Conservation (phyloP, 495 filamentous ascomycete species). For the Amniculicola lignicola region DNA sequence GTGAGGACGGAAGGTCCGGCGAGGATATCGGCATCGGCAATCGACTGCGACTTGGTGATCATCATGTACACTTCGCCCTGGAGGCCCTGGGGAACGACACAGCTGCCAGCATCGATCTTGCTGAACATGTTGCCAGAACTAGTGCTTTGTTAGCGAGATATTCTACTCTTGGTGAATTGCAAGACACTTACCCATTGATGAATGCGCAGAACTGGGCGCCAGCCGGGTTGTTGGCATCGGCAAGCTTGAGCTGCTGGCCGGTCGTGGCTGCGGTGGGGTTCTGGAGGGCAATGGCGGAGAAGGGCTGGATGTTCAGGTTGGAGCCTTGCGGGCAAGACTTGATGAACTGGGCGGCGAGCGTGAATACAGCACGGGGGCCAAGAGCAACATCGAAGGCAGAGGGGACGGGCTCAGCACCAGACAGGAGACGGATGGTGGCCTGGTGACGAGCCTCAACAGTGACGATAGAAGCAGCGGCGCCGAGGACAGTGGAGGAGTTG, state of each 20-base stretch:
- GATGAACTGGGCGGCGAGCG: conserved; percentile 64
- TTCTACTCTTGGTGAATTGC: background rate
- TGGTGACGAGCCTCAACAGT: conserved; percentile 62
- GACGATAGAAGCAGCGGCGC: conserved; percentile 56
- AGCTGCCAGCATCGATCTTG: conserved; percentile 20
- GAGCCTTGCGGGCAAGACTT: conserved; percentile 54
- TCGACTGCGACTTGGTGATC: conserved; percentile 30
- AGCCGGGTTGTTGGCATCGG: conserved; percentile 45
- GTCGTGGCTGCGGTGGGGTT: conserved; percentile 45
- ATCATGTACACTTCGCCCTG: conserved; percentile 34
- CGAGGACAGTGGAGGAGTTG: conserved; percentile 51
- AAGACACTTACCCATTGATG: conserved; percentile 39
- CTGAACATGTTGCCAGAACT: conserved; percentile 29
- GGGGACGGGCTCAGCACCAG: conserved; percentile 49
- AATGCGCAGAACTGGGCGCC: conserved; percentile 55
- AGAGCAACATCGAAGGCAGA: conserved; percentile 60
- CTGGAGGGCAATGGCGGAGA: conserved; percentile 55
- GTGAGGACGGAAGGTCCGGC: conserved; percentile 32
- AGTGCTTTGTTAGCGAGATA: conserved; percentile 6
- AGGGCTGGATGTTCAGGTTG: conserved; percentile 55
- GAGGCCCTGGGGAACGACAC: conserved; percentile 30
- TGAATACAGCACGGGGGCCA: conserved; percentile 57
- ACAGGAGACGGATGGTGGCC: conserved; percentile 55
- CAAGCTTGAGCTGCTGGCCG: conserved; percentile 46
- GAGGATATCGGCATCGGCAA: conserved; percentile 30